These are phyloP conservation scores for Phaeotremella fagi DNA, from an alignment of 768 basidiomycete species.

Conservation along the genomic window DNA sequence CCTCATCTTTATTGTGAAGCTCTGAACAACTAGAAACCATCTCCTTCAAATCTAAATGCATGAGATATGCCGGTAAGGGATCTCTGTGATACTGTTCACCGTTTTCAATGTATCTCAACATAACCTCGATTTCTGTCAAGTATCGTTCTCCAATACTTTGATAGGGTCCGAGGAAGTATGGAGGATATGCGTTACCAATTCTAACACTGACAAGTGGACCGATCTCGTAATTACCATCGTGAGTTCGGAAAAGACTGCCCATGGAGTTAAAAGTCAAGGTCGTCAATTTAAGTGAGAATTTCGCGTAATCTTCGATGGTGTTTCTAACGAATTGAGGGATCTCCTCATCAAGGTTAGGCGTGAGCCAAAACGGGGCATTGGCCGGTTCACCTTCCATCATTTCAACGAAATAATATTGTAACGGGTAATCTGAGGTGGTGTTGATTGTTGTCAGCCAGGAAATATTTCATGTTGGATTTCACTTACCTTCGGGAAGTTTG, in stretches of 20 bases:
- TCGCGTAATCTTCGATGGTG: neutral
- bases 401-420: neutral
- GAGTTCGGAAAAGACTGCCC: slow-evolving; percentile 1
- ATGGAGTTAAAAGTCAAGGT: neutral
- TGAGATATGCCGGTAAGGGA: slow-evolving; percentile 1
- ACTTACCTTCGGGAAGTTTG: too few relatives aligned
- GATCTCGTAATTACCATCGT: too few relatives aligned
- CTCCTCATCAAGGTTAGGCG: too few relatives aligned
- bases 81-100: neutral
- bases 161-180: slow-evolving; percentile 13
- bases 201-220: neutral
- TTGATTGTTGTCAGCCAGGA: too few relatives aligned
- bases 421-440: too few relatives aligned
- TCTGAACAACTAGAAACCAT: neutral
- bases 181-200: neutral
- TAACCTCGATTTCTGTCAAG: slow-evolving; percentile 6
- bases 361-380: too few relatives aligned
- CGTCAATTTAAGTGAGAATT: neutral
- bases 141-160: slow-evolving; percentile 9
- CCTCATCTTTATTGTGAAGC: neutral
- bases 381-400: neutral
- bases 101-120: neutral
- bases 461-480: too few relatives aligned
- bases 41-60: slow-evolving; percentile 1
- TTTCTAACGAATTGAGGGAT: neutral